Evolutionary conservation across 257 asterid genomes (phyloP), one percentile per base, ranked within the genome.

Genomic region (Nicotiana sylvestris): DNA sequence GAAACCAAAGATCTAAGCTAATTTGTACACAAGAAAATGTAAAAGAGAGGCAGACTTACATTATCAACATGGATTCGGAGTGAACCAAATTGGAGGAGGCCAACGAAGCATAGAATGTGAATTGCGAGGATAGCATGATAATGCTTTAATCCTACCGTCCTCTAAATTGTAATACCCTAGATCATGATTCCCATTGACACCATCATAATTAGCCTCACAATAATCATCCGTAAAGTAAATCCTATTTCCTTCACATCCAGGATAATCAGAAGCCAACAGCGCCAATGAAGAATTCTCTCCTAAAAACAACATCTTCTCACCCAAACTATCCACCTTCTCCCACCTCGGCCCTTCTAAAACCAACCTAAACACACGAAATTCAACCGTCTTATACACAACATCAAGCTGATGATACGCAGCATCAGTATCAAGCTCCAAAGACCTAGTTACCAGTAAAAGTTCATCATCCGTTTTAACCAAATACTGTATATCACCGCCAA

Each of bases 261-360:
- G 85, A 83, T 86, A 91, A 85, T 91, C 93, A 78, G 92, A 84
- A 17, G 97, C 92, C 66, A 3, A 80, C 69, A 93, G 9, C 0
- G 96, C 93, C 67, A 91, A 69, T 0, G 98, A 93, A 2, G 95
- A 89, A 90, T 88, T 92, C 81, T 81, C 93, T 68, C 98, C 98
- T 78, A 95, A 61, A 84, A 93, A 91, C 88, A 95, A 69, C 76
- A 92, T 88, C 18, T 66, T 87, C 53, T 90, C 91, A 7, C 84
- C 93, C 91, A 93, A 82, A 86, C 89, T 86, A 27, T 56, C 81
- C 61, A 91, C 80, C 55, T 81, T 82, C 83, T 86, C 91, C 98
- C 98, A 95, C 64, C 81, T 84, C 3, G 60, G 83, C 16, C 77
- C 85, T 61, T 81, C 69, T 87, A 87, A 85, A 81, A 89, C 91